Conservation (phyloP, 495 filamentous ascomycete species). For the Diplogelasinospora grovesii region DNA sequence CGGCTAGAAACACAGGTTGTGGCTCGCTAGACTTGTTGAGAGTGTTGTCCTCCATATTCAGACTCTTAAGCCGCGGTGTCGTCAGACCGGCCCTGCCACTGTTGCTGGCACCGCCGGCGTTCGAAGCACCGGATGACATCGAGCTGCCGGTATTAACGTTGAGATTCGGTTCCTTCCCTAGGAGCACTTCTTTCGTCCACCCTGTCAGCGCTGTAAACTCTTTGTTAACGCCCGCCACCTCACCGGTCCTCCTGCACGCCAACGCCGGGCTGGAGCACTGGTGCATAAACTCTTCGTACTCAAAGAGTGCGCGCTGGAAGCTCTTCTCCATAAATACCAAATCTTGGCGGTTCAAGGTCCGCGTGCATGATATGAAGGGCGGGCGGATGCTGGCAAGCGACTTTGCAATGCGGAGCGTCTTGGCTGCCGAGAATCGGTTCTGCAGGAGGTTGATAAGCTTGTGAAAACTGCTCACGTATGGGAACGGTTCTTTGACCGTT, state of each 20-base stretch:
- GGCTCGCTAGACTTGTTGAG: constrained; percentile 23
- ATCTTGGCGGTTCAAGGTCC: constrained; percentile 74
- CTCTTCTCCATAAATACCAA: constrained; percentile 96
- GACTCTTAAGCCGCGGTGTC: constrained; percentile 39
- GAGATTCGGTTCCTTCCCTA: constrained; percentile 81
- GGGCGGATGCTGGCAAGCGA: constrained; percentile 84
- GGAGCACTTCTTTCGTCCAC: constrained; percentile 84
- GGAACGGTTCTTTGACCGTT: constrained; percentile 80
- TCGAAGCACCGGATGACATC: constrained; percentile 24
- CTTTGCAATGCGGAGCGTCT: constrained; percentile 73
- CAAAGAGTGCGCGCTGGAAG: constrained; percentile 85
- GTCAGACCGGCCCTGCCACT: constrained; percentile 33
- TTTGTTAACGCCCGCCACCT: constrained; percentile 86
- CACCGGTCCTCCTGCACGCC: constrained; percentile 84
- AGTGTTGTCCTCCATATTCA: constrained; percentile 19
- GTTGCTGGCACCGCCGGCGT: constrained; percentile 19
- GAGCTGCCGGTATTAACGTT: constrained; percentile 67
- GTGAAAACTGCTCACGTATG: constrained; percentile 86
- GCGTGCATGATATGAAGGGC: constrained; percentile 82
- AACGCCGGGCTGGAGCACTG: constrained; percentile 83
- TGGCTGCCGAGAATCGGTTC: constrained; percentile 62
- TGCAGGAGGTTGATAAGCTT: constrained; percentile 75
- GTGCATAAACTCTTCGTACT: constrained; percentile 88
- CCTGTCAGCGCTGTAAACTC: constrained; percentile 92
- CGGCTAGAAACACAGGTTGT: constrained; percentile 81